Base-by-base conservation (phyloP, 2,329 filamentous ascomycete genomes). In the Colletotrichum tropicicola region DNA sequence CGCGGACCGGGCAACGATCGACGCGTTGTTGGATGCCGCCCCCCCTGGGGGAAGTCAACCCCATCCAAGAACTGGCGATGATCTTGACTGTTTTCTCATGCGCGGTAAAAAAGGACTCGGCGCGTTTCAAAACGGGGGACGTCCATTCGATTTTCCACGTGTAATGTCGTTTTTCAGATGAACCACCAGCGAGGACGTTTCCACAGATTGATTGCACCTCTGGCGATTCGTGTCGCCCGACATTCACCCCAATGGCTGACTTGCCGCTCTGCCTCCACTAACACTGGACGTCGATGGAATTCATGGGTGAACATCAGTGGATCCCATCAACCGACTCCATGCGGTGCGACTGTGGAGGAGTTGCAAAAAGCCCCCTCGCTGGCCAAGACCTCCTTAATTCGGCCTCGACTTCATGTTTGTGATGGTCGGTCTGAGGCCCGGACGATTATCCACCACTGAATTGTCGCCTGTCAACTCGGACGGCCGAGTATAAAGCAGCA, bases 361-460 rank as follows among this genome's bases (percentile, higher is more conserved):
- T n/a, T 30, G 27, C 28, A 19, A 13, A 19, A n/a, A 47, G n/a
- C 15, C 48, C 28, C 30, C 28, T 53, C 25, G 28, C 2, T 10
- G 19, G 54, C 60, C 60, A 63, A 59, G 60, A 59, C 54, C 60
- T 59, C 60, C 60, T 59, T 63, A 53, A 64, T 59, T 48, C 54
- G 12, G 27, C 39, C n/a, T 41, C 9, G 5, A 32, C 25, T 25
- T 21, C 30, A 19, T 15, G 25, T 41, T 28, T 25, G 13, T 47
- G 23, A 52, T n/a, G 53, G 49, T 37, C 17, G 8, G 3, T 12
- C 10, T 25, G 9, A 9, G 28, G 10, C 6, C 12, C 21, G n/a
- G 19, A 37, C 17, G 9, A 28, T 15, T 51, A 44, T 43, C 27
- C 25, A 51, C n/a, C 15, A 35, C 21, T 47, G 27, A 23, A 13